These are phyloP conservation scores for Rhipidocladum racemiflorum DNA, from an alignment of 176 grass and related monocot species.

Conservation along the genomic window DNA sequence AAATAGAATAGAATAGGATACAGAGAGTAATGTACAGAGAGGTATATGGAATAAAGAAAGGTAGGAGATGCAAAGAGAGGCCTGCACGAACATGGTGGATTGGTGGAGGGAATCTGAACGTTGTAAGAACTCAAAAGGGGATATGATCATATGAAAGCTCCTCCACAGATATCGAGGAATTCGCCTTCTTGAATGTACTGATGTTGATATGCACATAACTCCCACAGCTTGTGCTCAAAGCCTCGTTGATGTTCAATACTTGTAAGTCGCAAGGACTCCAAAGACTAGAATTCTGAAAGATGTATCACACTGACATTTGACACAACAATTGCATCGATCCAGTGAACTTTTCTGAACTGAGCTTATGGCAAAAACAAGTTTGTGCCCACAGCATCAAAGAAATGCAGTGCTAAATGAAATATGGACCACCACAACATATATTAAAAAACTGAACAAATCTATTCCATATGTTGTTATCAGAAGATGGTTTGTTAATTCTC, in stretches of 20 bases:
- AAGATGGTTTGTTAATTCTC: conserved; percentile 3
- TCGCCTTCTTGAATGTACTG: conserved; percentile 18
- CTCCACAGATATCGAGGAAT: neutral
- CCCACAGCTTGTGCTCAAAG: neutral
- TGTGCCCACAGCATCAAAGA: neutral
- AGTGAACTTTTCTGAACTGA: neutral
- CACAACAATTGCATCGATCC: neutral
- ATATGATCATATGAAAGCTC: neutral
- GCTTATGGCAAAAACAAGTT: neutral
- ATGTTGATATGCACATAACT: conserved; percentile 1
- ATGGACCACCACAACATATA: neutral
- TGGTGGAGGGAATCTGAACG: conserved; percentile 41
- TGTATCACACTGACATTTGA: neutral
- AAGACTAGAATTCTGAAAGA: neutral
- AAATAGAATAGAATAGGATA: conserved; percentile 21
- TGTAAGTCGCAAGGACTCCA: neutral
- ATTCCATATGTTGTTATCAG: neutral
- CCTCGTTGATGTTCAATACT: neutral
- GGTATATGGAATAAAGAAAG: conserved; percentile 40
- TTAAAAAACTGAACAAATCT: neutral
- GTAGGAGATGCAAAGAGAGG: conserved; percentile 29
- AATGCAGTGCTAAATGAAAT: neutral
- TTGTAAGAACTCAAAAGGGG: conserved; percentile 35
- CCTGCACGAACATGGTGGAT: conserved; percentile 45
- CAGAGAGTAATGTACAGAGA: neutral